Evolutionary conservation across 805 yeast genomes (phyloP), one percentile per base, ranked within the genome.

Genomic region (Debaryomyces maramus): DNA sequence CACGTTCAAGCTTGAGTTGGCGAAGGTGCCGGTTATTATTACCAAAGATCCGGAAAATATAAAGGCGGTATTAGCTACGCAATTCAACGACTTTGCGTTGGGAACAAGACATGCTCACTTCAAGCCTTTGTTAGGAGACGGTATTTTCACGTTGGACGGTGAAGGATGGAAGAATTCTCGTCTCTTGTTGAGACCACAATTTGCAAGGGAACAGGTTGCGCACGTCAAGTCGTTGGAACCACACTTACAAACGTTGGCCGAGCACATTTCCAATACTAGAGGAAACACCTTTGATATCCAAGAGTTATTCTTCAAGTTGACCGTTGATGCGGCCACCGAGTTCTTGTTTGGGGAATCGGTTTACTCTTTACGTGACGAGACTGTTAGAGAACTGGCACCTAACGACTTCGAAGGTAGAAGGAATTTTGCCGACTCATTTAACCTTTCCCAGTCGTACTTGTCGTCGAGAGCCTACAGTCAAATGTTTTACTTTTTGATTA

Each of bases 261-360:
- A 49, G 29, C 59, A 54, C 34, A 48, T 60, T 19, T 47, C 35
- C 22, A 35, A 44, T 17, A 37, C 43, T 7, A 36, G 51, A 7
- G 65, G 65, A 4, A 32, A 43, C 14, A 44, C 52, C 10, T 50
- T 65, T 39, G 62, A 65, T 43, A 44, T 63, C 27, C 71, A 65
- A 37, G 65, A 63, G 23, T 57, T 63, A 34, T 60, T 64, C 39
- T 60, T 58, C 44, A 55, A 51, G 31, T 58, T 67, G 21, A 66
- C 73, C 8, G 58, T 68, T 37, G 73, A 68, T 47, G 57, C 72
- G 18, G 60, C 72, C 5, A 53, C 70, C 5, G 73, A 67, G 43
- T 65, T 68, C 46, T 54, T 68, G 38, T 65, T 68, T 48, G 73
- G 73, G 13, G 65, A 63, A 42, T 50, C 64, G 18, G 61, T 60